A percentile compares a stretch with the other conserved stretches of the same genome.
phyloP scores from a whole-genome alignment of 345 rosid genomes.

The Rhodamnia argentea region DNA sequence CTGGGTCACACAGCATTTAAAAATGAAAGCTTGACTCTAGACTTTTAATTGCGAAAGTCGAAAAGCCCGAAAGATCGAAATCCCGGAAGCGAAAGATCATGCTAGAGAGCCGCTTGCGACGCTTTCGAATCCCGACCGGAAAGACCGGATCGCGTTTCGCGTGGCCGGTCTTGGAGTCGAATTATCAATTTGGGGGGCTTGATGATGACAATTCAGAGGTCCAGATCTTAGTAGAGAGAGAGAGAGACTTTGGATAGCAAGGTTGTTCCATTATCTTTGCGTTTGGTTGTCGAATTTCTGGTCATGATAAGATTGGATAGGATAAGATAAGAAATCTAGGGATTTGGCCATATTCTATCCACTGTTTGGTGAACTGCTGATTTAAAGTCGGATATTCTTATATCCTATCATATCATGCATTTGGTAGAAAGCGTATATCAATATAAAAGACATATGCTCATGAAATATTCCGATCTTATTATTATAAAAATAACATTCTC shows the following conservation, averaged over 20 bases:
- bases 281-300: too few species aligned
- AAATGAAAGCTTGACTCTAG: not conserved
- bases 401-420: too few species aligned
- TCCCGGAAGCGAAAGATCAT: not conserved
- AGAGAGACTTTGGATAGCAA: not conserved
- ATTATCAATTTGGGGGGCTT: not conserved
- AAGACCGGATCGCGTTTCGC: not conserved
- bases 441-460: too few species aligned
- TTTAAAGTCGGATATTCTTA: too few species aligned
- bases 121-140: not conserved
- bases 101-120: accelerated
- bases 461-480: too few species aligned
- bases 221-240: not conserved
- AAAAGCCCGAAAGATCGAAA: not conserved
- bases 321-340: too few species aligned
- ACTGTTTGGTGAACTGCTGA: too few species aligned
- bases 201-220: not conserved
- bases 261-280: not conserved
- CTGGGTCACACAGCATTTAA: not conserved
- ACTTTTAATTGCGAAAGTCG: not conserved
- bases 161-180: not conserved
- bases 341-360: too few species aligned
- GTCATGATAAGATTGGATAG: too few species aligned
- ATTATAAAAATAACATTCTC: too few species aligned
- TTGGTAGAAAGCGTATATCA: too few species aligned